Evolutionary conservation across 306 rosid species (phyloP), one percentile per base, ranked within the genome.

Genomic region (Castanea crenata): DNA sequence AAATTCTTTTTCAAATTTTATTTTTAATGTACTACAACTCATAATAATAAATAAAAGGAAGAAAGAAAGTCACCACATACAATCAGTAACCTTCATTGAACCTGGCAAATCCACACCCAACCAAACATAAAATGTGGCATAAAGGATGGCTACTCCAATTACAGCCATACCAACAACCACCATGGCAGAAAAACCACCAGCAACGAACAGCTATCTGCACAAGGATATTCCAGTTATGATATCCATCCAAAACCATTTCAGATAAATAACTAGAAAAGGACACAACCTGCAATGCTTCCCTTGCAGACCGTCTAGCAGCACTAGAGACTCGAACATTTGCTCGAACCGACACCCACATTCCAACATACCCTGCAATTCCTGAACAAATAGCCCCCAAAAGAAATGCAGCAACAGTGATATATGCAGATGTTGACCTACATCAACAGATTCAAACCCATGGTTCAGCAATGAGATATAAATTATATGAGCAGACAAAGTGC

Each of bases 261-360:
- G 75, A 78, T 25, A 81, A 69, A 72, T 70, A 83, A 63, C 61
- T 65, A 85, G 29, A 71, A 34, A 82, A 23, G 54, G 76, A 78
- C 56, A 81, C 83, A 77, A 95, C 99, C 99, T 95, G 99, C 89
- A 95, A 82, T 65, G 99, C 98, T 90, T 95, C 99, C 83, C 99
- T 90, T 31, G 98, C 92, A 85, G 99, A 95, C 81, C 99, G 91
- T 65, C 99, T 91, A 2, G 99, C 99, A 76, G 98, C 98, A 88
- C 97, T 95, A 83, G 99, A 93, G 74, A 95, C 99, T 81, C 99
- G 85, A 72, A 95, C 99, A 85, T 95, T 95, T 73, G 99, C 99
- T 83, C 99, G 98, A 84, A 95, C 99, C 52, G 99, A 95, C 52
- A 95, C 99, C 99, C 99, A 95, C 98, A 95, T 95, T 64, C 99